Base-by-base conservation (phyloP, 2,329 filamentous ascomycete genomes). In the Phyllosticta capitalensis region DNA sequence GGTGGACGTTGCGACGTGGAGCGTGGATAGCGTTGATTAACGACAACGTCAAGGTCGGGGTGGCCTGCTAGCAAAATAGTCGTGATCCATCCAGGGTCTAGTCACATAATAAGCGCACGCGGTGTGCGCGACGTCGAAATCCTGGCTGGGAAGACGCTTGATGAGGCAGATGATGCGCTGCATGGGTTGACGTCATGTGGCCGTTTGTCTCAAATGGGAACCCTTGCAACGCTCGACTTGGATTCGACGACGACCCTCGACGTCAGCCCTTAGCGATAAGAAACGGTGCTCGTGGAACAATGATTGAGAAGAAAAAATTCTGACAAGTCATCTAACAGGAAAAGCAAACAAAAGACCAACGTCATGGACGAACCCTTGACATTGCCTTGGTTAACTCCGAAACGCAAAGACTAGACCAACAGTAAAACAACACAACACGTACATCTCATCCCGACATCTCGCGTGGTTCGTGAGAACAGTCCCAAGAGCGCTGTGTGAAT, bases 301-400 rank as follows among this genome's bases (percentile, higher is more conserved):
- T 10, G 14, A 45, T 5, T n/a, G 5, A n/a, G 17, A 19, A 7
- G 14, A 45, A n/a, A n/a, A 14, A 4, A 4, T 38, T 45, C 14
- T 45, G 38, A 45, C 17, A n/a, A 45, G 38, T 19, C 38, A 45
- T 45, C 17, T n/a, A 45, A 7, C 38, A 10, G 38, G n/a, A 45
- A 45, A n/a, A n/a, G 17, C 38, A 45, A 45, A 45, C 5, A n/a
- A n/a, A n/a, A n/a, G 5, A 17, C 17, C 17, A n/a, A 45, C 33
- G 33, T 45, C 33, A 45, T 45, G 33, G 33, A n/a, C 38, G 7
- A 45, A 45, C 17, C 38, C 38, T 17, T n/a, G 14, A 45, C 38
- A 45, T 70, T 63, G 10, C 70, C 68, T 12, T 60, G 62, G 33
- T 64, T 66, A 1, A 70, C 64, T 19, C 69, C 69, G 12, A 71